Evolutionary conservation across 2,329 filamentous ascomycete genomes (phyloP).

Genomic region (Tolypocladium endophyticum): DNA sequence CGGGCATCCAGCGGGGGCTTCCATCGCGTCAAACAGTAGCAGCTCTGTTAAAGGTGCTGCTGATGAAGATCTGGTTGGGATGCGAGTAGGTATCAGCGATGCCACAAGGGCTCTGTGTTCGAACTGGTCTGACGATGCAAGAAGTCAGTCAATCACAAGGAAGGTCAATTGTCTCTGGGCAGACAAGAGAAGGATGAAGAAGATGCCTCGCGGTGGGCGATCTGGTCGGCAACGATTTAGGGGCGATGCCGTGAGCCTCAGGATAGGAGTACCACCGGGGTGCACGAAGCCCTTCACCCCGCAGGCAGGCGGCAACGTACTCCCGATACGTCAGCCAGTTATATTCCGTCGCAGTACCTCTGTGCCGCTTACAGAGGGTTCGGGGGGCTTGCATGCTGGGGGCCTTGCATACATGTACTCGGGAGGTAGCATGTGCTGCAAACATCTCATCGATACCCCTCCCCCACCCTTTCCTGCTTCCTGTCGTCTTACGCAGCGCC

Average conservation of each 20-base stretch:
- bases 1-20: not conserved
- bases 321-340: too few species aligned
- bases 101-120: not conserved
- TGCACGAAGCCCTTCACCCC: too few species aligned
- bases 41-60: not conserved
- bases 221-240: not conserved
- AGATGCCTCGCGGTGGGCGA: not conserved
- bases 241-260: not conserved
- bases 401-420: too few species aligned
- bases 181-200: not conserved
- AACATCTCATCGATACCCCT: too few species aligned
- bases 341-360: too few species aligned
- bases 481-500: too few species aligned
- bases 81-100: not conserved
- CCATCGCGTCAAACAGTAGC: not conserved
- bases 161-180: not conserved
- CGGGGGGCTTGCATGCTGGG: too few species aligned
- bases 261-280: too few species aligned
- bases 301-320: too few species aligned
- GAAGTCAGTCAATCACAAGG: not conserved
- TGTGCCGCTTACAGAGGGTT: too few species aligned
- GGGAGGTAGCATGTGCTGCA: too few species aligned
- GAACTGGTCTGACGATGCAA: not conserved
- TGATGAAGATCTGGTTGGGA: not conserved
- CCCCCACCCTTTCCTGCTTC: too few species aligned